Base-by-base conservation (phyloP, 1,284 basidiomycete species). In the Peniophora sp. region DNA sequence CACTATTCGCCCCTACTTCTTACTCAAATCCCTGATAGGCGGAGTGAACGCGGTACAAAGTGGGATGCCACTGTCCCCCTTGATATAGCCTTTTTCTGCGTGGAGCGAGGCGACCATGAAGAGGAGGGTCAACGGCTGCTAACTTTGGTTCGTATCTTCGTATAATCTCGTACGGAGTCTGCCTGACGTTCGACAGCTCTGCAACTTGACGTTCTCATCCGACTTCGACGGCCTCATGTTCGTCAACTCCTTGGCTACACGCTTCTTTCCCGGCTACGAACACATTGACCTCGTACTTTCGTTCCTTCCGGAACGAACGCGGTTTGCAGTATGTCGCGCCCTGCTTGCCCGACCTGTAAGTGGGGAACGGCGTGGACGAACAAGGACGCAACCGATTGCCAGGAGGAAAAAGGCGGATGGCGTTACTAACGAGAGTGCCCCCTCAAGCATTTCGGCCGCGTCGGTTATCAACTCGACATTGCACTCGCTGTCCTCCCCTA, bases 21-120 rank as follows among this genome's bases (percentile, higher is more conserved):
- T 24, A 69, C 71, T n/a, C 83, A 87, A 61, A 75, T 89, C n/a
- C 81, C 83, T 25, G 68, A 70, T 1, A 71, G 79, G n/a, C 71
- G 78, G 55, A 66, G 69, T 48, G 71, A 69, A 45, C 61, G 61
- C 32, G 70, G 69, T 24, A 65, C 72, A 9, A 72, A 81, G 57
- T 84, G 79, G 76, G 81, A 85, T 41, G 70, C 73, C 10, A 75
- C 75, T 43, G 67, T 69, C 39, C 77, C 79, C 2, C 64, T 88
- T 17, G 75, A 81, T 51, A 70, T 86, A 16, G 66, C 76, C 23
- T 75, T 81, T 52, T 69, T 71, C 54, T 75, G 77, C 47, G 58
- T 83, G 32, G 56, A 72, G 46, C 75, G 83, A 52, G 54, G 63
- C 25, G 67, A 74, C 22, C 54, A 63, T 22, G 61, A 68, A 43